Evolutionary conservation across 2,329 filamentous ascomycete genomes (phyloP), one percentile per base, ranked within the genome.

Genomic region (Drechslerella coelobrocha): DNA sequence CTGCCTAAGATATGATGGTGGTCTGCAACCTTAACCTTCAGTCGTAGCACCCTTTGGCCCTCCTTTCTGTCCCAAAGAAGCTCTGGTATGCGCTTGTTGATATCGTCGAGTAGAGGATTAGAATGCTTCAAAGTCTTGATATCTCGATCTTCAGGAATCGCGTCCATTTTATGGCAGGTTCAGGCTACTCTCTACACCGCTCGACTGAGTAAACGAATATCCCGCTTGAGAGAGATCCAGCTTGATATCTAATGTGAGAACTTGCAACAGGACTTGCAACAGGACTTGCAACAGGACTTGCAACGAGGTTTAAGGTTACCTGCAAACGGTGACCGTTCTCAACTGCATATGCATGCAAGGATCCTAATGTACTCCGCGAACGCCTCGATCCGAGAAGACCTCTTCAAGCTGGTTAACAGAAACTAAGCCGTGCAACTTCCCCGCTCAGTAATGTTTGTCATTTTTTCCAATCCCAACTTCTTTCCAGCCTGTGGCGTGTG

Each of bases 101-200:
- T 83, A 73, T 88, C 85, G 54, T 79, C 79, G 17, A 89, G 81
- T 66, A 88, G 81, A 65, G 87, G 85, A 7, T 79, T 79, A 1
- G 87, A 87, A 61, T 83, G 80, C 75, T 84, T 85, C 73, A 88
- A 85, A 61, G 89, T 82, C 77, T 86, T 84, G 61, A 87, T 80
- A 74, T 89, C 87, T 61, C 82, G 77, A 53, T 89, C 87, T 27
- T 83, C 81, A 45, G 31, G 82, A 78, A 63, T 63, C 17, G 81
- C 84, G 73, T 89, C 86, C 86, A 88, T 88, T 3, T 56, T 52
- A n/a, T 12, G 23, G 17, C 17, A 21, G 19, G 12, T 3, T 23
- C n/a, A 19, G 17, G 19, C 5, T 4, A 45, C 21, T n/a, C 41
- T 21, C 10, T 21, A 19, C 2, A 19, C 17, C 8, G 41, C 17